These are phyloP conservation scores for Lecanicillium sp. DNA, from an alignment of 2,329 filamentous ascomycete genomes.

Conservation along the genomic window DNA sequence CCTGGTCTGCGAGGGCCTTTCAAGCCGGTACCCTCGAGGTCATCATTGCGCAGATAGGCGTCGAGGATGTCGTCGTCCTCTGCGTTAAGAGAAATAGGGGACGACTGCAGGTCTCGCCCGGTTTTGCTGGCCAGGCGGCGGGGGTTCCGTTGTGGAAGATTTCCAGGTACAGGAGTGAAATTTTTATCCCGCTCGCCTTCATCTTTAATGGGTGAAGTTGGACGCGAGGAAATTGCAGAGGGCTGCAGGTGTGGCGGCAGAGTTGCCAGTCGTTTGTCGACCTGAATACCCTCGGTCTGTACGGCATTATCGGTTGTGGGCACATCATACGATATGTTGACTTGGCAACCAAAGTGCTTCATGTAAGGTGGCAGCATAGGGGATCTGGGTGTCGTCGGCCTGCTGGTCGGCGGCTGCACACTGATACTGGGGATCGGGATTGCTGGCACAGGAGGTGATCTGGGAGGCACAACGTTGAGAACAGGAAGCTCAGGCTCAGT, in stretches of 20 bases:
- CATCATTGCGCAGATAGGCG: slow-evolving; percentile 71
- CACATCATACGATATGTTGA: slow-evolving; percentile 33
- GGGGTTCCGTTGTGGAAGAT: slow-evolving; percentile 54
- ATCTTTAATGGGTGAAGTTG: slow-evolving; percentile 44
- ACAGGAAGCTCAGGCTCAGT: slow-evolving; percentile 13
- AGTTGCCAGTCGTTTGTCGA: slow-evolving; percentile 69
- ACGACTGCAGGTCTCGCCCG: slow-evolving; percentile 36
- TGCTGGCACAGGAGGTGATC: slow-evolving; percentile 31
- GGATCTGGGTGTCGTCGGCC: slow-evolving; percentile 71
- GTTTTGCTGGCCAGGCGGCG: slow-evolving; percentile 45
- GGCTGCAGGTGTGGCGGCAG: slow-evolving; percentile 75
- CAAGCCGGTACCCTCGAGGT: slow-evolving; percentile 53
- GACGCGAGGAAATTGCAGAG: slow-evolving; percentile 62
- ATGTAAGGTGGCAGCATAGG: slow-evolving; percentile 72
- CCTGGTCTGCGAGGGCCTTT: slow-evolving; percentile 69
- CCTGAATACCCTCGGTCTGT: slow-evolving; percentile 87
- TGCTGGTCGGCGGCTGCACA: slow-evolving; percentile 80
- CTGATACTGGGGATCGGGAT: slow-evolving; percentile 76
- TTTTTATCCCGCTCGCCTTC: slow-evolving; percentile 29
- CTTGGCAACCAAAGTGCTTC: slow-evolving; percentile 80
- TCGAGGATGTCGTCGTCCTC: slow-evolving; percentile 46
- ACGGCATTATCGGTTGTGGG: slow-evolving; percentile 37
- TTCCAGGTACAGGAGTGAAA: slow-evolving; percentile 48
- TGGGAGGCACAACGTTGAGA: slow-evolving; percentile 21
- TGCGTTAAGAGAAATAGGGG: slow-evolving; percentile 33